phyloP scores from a whole-genome alignment of 805 yeast genomes.

The Yarrowia sp. region DNA sequence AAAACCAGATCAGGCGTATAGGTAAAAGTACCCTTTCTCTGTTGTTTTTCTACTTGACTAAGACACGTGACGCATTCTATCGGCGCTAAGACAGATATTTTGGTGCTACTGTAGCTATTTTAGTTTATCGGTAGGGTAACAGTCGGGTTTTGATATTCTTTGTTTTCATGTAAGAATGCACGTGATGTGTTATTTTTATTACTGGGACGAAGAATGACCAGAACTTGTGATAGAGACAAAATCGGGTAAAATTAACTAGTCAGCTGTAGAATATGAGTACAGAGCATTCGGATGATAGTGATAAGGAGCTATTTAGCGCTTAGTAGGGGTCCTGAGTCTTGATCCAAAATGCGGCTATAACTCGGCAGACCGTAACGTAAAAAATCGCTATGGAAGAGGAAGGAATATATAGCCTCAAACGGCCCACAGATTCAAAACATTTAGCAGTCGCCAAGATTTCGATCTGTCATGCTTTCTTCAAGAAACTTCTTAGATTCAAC shows the following conservation, averaged over 20 bases:
- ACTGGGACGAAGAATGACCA: background rate
- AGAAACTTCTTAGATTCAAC: too few species aligned
- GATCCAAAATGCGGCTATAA: background rate
- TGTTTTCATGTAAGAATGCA: background rate
- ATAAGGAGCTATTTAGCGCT: background rate
- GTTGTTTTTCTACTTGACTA: background rate
- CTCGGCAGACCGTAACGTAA: background rate
- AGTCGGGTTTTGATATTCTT: conserved; percentile 3
- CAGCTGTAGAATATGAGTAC: background rate
- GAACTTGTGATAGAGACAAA: background rate
- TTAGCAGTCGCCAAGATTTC: background rate
- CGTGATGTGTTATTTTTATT: background rate
- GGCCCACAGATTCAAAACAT: background rate
- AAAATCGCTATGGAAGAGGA: background rate
- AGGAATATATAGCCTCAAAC: background rate
- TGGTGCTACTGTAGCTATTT: background rate
- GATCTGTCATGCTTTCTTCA: too few species aligned
- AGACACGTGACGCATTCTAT: background rate
- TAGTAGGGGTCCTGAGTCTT: background rate
- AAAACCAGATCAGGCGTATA: too few species aligned
- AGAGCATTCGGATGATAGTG: background rate
- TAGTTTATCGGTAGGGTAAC: conserved; percentile 4
- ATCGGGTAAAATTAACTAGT: background rate
- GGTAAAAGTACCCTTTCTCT: too few species aligned
- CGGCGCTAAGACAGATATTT: background rate